These are phyloP conservation scores for Leptographium procerum DNA, from an alignment of 2,329 filamentous ascomycete species.

Conservation along the genomic window DNA sequence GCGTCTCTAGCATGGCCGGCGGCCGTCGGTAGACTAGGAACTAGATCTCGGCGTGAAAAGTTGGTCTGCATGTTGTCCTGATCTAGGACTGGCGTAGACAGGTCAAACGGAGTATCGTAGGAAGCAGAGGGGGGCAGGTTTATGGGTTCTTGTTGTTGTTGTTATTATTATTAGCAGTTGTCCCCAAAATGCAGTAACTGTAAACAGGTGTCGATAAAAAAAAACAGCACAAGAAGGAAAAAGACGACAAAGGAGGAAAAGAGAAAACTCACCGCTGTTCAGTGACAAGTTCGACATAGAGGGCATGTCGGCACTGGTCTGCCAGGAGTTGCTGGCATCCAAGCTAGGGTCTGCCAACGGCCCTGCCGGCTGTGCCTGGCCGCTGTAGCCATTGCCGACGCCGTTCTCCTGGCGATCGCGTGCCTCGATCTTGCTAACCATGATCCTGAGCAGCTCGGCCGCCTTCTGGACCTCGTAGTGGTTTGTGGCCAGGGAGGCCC, in stretches of 20 bases:
- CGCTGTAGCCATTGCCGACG: background rate
- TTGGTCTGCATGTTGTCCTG: background rate
- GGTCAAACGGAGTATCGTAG: background rate
- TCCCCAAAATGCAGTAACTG: too few relatives aligned
- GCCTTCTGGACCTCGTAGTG: slow-evolving; percentile 33
- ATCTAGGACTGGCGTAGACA: background rate
- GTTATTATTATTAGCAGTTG: background rate
- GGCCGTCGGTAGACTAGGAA: background rate
- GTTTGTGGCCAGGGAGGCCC: slow-evolving; percentile 27
- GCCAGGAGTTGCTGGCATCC: background rate
- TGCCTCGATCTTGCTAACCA: slow-evolving; percentile 18
- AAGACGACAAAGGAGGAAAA: background rate
- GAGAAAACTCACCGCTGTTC: background rate
- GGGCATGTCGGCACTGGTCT: background rate
- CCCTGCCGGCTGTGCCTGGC: background rate
- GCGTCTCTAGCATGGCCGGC: too few relatives aligned
- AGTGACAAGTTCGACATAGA: background rate
- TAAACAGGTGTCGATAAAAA: too few relatives aligned
- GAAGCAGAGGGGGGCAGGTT: background rate
- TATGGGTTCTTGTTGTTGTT: background rate
- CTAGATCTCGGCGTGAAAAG: slow-evolving; percentile 8
- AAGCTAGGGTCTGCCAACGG: background rate
- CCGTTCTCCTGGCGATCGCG: slow-evolving; percentile 1
- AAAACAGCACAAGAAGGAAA: background rate
- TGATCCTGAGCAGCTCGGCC: slow-evolving; percentile 30